phyloP scores from a whole-genome alignment of 495 filamentous ascomycete genomes.

The Elaphomyces granulatus region DNA sequence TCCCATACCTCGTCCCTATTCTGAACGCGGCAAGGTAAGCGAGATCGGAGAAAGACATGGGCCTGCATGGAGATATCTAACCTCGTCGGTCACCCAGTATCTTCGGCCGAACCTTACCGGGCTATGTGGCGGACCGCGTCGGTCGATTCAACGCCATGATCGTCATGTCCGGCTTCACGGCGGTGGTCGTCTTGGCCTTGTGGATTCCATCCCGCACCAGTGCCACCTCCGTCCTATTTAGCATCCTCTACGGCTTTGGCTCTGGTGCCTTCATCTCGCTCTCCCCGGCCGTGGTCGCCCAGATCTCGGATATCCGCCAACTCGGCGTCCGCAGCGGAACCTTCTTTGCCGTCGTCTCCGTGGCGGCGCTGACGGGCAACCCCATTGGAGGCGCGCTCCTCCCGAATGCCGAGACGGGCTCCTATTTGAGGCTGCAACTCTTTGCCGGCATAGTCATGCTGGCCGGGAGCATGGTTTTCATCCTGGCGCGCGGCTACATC shows the following conservation, averaged over 20 bases:
- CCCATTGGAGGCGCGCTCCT: slow-evolving; percentile 47
- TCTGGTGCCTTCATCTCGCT: slow-evolving; percentile 24
- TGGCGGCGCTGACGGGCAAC: slow-evolving; percentile 37
- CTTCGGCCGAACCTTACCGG: slow-evolving; percentile 21
- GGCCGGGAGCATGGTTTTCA: no score
- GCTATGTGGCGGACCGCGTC: slow-evolving; percentile 15
- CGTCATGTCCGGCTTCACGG: slow-evolving; percentile 11
- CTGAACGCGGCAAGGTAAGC: no score
- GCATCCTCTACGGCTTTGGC: slow-evolving; percentile 19
- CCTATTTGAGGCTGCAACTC: slow-evolving; percentile 12
- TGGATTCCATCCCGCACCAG: no score
- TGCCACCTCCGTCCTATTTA: no score
- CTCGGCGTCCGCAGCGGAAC: slow-evolving; percentile 17
- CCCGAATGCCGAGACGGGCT: slow-evolving; percentile 4
- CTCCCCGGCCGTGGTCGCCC: slow-evolving; percentile 13
- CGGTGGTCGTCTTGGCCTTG: slow-evolving; percentile 14
- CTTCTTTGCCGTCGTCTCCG: slow-evolving; percentile 9
- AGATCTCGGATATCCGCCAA: slow-evolving; percentile 13
- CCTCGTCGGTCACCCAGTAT: slow-evolving; percentile 3
- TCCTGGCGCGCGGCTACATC: no score
- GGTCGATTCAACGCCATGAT: slow-evolving; percentile 24
- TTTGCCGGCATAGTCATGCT: slow-evolving; percentile 15
- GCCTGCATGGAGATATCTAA: not conserved
- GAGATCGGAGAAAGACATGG: no score
- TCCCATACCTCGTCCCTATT: no score